A percentile compares a stretch with the other conserved stretches of the same genome.
These are phyloP conservation scores for Microbotryum lychnidis-dioicae DNA, from an alignment of 1,284 basidiomycete species.

Conservation along the genomic window DNA sequence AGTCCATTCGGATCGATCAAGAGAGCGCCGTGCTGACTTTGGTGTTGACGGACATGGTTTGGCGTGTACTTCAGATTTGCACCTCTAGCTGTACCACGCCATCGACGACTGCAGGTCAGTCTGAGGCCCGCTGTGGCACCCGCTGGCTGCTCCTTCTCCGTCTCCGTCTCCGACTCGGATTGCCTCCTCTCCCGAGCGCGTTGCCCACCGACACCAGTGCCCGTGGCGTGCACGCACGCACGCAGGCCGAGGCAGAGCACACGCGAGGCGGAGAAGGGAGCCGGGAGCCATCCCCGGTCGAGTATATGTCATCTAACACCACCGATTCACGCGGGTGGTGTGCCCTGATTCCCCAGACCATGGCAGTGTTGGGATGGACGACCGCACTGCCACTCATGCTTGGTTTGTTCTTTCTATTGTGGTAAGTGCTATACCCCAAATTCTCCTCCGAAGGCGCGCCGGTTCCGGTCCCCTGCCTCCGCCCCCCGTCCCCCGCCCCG, in stretches of 20 bases:
- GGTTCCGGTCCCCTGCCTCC: background rate
- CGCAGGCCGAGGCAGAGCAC: too few relatives aligned
- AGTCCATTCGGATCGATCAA: background rate
- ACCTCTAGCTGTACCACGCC: conserved; percentile 51
- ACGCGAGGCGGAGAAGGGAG: too few relatives aligned
- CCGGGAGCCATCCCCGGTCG: too few relatives aligned
- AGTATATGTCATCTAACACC: background rate
- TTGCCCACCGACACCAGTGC: too few relatives aligned
- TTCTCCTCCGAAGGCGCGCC: background rate
- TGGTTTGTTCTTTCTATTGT: conserved; percentile 64
- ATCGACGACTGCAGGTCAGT: conserved; percentile 51
- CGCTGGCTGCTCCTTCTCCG: conserved; percentile 35
- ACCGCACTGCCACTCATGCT: conserved; percentile 63
- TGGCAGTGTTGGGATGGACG: conserved; percentile 71
- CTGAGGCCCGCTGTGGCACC: too few relatives aligned
- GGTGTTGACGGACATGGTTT: background rate
- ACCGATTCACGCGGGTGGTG: background rate
- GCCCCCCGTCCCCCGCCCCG: background rate
- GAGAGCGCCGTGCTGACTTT: background rate
- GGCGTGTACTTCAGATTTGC: conserved; percentile 27
- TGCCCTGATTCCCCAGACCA: conserved; percentile 37
- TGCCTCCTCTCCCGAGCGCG: too few relatives aligned
- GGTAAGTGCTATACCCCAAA: conserved; percentile 49
- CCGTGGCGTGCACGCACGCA: too few relatives aligned
- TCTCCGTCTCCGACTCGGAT: background rate